Percentiles rank a stretch among this genome's conserved stretches.
These are phyloP conservation scores for Adansonia grandidieri DNA, from an alignment of 441 rosid genomes.

Conservation along the genomic window DNA sequence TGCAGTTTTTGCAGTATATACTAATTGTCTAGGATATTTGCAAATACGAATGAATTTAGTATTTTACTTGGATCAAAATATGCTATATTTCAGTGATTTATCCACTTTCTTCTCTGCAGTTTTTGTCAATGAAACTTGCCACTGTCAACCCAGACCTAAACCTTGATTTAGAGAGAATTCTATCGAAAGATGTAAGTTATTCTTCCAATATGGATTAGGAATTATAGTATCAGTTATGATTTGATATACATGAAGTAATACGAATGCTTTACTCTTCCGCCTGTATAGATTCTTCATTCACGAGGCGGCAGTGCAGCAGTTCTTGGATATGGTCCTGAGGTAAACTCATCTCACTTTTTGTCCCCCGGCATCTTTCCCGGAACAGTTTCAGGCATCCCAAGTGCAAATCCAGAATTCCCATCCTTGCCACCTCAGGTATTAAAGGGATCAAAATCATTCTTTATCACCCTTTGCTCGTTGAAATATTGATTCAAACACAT, in stretches of 20 bases:
- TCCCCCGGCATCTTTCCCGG: conserved; percentile 49
- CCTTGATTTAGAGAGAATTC: conserved; percentile 72
- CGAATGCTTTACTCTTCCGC: conserved; percentile 26
- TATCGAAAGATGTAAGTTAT: conserved; percentile 79
- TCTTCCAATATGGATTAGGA: conserved; percentile 5
- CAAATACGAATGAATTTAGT: neutral
- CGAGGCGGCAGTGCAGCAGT: conserved; percentile 49
- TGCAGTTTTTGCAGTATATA: neutral
- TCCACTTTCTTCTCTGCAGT: conserved; percentile 50
- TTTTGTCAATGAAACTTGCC: conserved; percentile 94
- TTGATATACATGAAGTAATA: conserved; percentile 26
- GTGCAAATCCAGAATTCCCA: conserved; percentile 57
- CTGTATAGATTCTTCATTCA: conserved; percentile 60
- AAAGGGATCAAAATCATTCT: conserved; percentile 6
- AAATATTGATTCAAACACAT: neutral
- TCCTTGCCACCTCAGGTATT: conserved; percentile 62
- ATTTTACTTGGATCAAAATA: neutral
- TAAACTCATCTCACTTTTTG: conserved; percentile 47
- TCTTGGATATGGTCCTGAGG: conserved; percentile 49
- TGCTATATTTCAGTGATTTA: conserved; percentile 15
- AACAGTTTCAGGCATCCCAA: conserved; percentile 50
- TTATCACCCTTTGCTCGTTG: neutral
- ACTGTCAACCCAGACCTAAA: conserved; percentile 87
- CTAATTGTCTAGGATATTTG: neutral
- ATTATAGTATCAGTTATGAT: neutral